Percentiles rank a stretch among this genome's conserved stretches.
These are phyloP conservation scores for Sphagnum fallax DNA, from an alignment of 228 moss, liverwort and hornwort genomes.

Conservation along the genomic window DNA sequence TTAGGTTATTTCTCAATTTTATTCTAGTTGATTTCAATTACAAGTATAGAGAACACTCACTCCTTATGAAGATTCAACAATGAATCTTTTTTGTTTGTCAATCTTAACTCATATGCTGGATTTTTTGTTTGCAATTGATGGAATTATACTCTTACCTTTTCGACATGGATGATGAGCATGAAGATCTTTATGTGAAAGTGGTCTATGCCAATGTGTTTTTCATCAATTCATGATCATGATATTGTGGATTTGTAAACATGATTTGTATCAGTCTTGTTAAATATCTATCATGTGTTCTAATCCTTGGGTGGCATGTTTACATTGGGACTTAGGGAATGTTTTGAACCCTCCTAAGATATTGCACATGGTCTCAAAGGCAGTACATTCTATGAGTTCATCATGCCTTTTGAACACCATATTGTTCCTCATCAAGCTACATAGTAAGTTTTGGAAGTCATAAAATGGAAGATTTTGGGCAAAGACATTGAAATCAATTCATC, in stretches of 20 bases:
- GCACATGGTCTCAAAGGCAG: not conserved
- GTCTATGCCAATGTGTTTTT: slow-evolving; percentile 59
- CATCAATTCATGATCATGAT: too few species aligned
- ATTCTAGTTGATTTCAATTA: not conserved
- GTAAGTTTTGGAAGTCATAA: not conserved
- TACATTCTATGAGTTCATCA: too few species aligned
- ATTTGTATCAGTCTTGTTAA: too few species aligned
- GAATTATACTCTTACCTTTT: slow-evolving; percentile 75
- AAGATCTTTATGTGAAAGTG: slow-evolving; percentile 75
- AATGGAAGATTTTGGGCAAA: not conserved
- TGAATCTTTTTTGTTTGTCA: too few species aligned
- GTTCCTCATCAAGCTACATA: too few species aligned
- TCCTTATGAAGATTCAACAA: too few species aligned
- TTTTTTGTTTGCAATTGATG: slow-evolving; percentile 39
- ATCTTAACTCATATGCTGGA: too few species aligned
- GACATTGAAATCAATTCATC: not conserved
- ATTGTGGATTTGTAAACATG: not conserved
- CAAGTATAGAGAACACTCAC: not conserved
- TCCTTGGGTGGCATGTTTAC: not conserved
- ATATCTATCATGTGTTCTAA: too few species aligned
- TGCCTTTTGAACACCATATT: too few species aligned
- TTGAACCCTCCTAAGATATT: not conserved
- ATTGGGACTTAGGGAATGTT: not conserved
- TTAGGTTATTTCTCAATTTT: not conserved
- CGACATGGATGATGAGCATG: slow-evolving; percentile 81